Conservation (phyloP, 331 rosid species). For the Telfairia occidentalis region DNA sequence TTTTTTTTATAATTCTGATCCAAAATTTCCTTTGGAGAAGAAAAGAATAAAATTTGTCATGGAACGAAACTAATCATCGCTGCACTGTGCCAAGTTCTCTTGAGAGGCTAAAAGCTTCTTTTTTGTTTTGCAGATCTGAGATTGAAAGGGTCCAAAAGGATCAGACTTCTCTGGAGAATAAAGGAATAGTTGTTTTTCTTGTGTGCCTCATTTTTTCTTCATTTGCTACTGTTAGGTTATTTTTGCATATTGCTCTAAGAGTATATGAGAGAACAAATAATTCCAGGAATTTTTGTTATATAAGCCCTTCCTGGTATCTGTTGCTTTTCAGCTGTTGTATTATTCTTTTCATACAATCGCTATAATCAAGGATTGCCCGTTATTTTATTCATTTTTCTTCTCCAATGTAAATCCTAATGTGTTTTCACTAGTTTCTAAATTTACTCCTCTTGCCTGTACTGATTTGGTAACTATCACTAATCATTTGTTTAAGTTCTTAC, state of each 20-base stretch:
- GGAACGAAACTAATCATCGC: neutral
- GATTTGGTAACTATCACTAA: too few relatives aligned
- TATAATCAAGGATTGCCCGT: conserved; percentile 21
- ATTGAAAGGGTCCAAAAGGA: conserved; percentile 52
- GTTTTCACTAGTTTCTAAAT: too few relatives aligned
- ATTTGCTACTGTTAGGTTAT: conserved; percentile 42
- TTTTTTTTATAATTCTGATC: neutral
- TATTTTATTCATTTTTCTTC: neutral
- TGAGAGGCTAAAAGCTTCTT: neutral
- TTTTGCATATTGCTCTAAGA: conserved; percentile 27
- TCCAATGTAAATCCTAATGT: neutral
- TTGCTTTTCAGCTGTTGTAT: conserved; percentile 54
- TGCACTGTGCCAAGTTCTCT: neutral
- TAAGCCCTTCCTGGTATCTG: conserved; percentile 58
- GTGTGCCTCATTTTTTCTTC: conserved; percentile 50
- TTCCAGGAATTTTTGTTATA: conserved; percentile 54
- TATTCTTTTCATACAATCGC: conserved; percentile 44
- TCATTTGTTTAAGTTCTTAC: too few relatives aligned
- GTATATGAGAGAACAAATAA: conserved; percentile 24
- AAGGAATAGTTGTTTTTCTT: conserved; percentile 44
- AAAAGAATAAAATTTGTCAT: neutral
- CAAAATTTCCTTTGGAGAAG: neutral
- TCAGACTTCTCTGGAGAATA: conserved; percentile 61
- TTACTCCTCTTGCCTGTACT: too few relatives aligned
- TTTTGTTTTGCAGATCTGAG: conserved; percentile 48